phyloP scores from a whole-genome alignment of 768 basidiomycete species.

The Nidula microcarpa region DNA sequence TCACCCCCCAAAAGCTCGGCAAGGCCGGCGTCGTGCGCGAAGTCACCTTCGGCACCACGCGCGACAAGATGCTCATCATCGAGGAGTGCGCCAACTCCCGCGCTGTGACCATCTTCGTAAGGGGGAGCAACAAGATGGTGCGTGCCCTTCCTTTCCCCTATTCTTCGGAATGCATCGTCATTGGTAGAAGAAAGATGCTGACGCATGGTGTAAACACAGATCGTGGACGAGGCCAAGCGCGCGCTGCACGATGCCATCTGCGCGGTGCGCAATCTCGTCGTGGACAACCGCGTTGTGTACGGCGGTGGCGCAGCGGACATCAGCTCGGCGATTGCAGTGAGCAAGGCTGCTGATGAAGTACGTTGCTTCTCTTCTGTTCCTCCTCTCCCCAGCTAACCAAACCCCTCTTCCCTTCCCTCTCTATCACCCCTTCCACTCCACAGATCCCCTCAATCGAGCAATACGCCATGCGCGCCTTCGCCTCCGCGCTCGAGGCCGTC shows the following conservation, averaged over 20 bases:
- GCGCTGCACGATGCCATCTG: conserved; percentile 98
- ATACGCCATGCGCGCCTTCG: conserved; percentile 99
- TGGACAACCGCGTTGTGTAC: conserved; percentile 96
- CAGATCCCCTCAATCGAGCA: conserved; percentile 97
- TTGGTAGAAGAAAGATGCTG: too few species aligned
- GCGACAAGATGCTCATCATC: conserved; percentile 99
- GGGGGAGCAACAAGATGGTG: conserved; percentile 99
- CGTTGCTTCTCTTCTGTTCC: background rate
- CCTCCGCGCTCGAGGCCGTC: conserved; percentile 91
- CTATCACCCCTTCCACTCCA: too few species aligned
- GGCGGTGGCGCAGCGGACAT: conserved; percentile 99
- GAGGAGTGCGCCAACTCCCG: conserved; percentile 97
- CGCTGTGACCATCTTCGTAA: conserved; percentile 95
- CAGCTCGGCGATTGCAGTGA: conserved; percentile 88
- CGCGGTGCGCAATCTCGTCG: conserved; percentile 91
- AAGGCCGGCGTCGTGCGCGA: conserved; percentile 93
- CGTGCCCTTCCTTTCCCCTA: conserved; percentile 1
- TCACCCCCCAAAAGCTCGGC: conserved; percentile 87
- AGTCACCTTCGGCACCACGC: conserved; percentile 93
- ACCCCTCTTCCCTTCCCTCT: too few species aligned
- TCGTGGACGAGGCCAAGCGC: conserved; percentile 98
- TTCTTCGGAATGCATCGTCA: too few species aligned
- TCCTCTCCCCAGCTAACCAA: background rate
- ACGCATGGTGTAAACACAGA: conserved; percentile 51
- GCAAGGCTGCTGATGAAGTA: conserved; percentile 93